Percentiles rank a stretch among this genome's conserved stretches.
Conservation (phyloP, 345 rosid genomes). For the Linum tenue region DNA sequence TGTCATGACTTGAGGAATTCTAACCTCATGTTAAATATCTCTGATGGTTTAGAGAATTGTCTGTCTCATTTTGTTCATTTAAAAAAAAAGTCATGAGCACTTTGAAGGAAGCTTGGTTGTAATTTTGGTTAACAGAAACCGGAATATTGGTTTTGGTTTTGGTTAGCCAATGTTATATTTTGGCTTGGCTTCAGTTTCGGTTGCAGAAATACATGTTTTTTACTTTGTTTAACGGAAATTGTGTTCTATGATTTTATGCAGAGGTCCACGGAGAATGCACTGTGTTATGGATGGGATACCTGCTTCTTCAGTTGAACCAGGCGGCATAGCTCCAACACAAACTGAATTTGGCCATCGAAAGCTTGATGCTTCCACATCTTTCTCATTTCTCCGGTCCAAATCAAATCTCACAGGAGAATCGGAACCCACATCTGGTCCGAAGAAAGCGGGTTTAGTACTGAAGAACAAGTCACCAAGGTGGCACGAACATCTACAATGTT, state of each 20-base stretch:
- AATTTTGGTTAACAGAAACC: no score
- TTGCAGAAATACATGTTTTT: no score
- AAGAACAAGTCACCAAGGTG: conserved; percentile 10
- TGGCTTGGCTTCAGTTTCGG: no score
- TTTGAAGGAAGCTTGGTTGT: no score
- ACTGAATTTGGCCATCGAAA: conserved; percentile 17
- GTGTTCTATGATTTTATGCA: neutral
- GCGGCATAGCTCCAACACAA: conserved; percentile 25
- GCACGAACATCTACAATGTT: conserved; percentile 8
- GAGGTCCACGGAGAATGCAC: conserved; percentile 31
- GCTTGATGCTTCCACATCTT: conserved; percentile 16
- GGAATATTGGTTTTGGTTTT: no score
- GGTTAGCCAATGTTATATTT: no score
- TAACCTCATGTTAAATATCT: no score
- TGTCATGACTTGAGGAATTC: no score
- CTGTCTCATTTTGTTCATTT: no score
- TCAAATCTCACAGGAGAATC: conserved; percentile 15
- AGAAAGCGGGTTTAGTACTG: conserved; percentile 16
- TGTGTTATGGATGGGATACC: conserved; percentile 30
- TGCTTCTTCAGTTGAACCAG: conserved; percentile 20
- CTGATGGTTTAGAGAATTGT: no score
- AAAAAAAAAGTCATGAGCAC: no score
- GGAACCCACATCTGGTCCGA: conserved; percentile 15
- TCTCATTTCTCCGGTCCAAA: conserved; percentile 20
- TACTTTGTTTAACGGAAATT: neutral